These are phyloP conservation scores for Trametes meyenii DNA, from an alignment of 768 basidiomycete genomes.

Conservation along the genomic window DNA sequence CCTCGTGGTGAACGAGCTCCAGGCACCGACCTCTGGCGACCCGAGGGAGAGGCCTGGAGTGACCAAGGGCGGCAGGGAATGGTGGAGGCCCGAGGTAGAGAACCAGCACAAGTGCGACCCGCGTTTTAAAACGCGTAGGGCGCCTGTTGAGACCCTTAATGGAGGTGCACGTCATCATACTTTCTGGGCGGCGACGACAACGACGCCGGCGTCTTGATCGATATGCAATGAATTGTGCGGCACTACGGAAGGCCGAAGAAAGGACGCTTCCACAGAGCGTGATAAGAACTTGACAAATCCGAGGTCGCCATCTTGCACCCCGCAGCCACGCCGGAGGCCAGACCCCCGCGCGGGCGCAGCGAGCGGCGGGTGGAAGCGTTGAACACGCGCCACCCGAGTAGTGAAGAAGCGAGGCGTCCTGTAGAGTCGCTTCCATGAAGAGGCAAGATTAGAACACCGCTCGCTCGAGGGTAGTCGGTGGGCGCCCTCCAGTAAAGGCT, in stretches of 20 bases:
- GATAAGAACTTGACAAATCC: slow-evolving; percentile 8
- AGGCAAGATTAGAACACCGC: slow-evolving; percentile 11
- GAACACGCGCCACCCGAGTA: slow-evolving; percentile 1
- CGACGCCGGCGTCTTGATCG: slow-evolving; percentile 14
- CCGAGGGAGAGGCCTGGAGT: background rate
- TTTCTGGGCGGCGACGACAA: background rate
- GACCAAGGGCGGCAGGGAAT: background rate
- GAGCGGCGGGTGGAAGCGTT: background rate
- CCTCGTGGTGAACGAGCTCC: background rate
- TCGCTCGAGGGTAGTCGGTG: background rate
- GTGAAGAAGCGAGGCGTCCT: background rate
- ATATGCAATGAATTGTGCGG: slow-evolving; percentile 9
- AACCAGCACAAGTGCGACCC: background rate
- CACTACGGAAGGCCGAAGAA: slow-evolving; percentile 10
- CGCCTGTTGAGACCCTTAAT: background rate
- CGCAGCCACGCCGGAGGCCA: slow-evolving; percentile 4
- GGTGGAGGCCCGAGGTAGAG: slow-evolving; percentile 2
- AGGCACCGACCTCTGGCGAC: slow-evolving; percentile 1
- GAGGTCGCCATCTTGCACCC: background rate
- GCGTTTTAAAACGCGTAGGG: background rate
- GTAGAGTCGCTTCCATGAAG: slow-evolving; percentile 8
- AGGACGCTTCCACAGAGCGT: slow-evolving; percentile 6
- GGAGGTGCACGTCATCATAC: slow-evolving; percentile 1
- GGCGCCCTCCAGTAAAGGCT: slow-evolving; percentile 6
- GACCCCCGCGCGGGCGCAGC: background rate